Conservation (phyloP, 306 rosid species). For the Trifolium fragiferum region DNA sequence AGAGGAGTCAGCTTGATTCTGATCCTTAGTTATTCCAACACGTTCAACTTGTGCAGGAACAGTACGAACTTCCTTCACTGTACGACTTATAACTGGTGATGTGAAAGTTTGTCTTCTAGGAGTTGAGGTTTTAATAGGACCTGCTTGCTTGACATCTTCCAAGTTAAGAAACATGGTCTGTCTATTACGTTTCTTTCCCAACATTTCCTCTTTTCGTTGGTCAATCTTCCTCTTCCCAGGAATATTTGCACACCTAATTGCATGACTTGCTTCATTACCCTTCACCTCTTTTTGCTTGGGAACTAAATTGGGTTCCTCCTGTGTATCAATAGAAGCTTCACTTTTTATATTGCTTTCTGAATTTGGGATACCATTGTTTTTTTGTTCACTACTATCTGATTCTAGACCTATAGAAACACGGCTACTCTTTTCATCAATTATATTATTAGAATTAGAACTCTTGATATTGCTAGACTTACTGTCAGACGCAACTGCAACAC, state of each 20-base stretch:
- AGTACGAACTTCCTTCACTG: conserved; percentile 74
- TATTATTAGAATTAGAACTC: conserved; percentile 55
- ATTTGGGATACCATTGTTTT: conserved; percentile 55
- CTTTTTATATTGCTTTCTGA: conserved; percentile 63
- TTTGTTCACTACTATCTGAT: conserved; percentile 54
- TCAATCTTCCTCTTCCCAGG: conserved; percentile 84
- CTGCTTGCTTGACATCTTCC: conserved; percentile 97
- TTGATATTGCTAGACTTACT: conserved; percentile 52
- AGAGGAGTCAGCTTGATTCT: conserved; percentile 61
- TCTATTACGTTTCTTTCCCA: conserved; percentile 94
- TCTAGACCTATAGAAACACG: conserved; percentile 58
- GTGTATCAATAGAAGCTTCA: conserved; percentile 63
- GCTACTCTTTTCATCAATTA: conserved; percentile 53
- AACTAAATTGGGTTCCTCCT: conserved; percentile 62
- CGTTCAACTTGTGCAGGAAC: conserved; percentile 66
- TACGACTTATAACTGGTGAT: conserved; percentile 66
- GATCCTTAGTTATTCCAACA: conserved; percentile 66
- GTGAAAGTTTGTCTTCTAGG: conserved; percentile 84
- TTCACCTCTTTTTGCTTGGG: conserved; percentile 80
- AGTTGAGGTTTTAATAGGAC: conserved; percentile 85
- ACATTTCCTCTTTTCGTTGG: conserved; percentile 81
- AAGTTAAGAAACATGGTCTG: conserved; percentile 93
- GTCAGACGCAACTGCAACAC: conserved; percentile 53
- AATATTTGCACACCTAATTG: conserved; percentile 76
- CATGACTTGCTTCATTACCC: conserved; percentile 86